phyloP scores from a whole-genome alignment of 495 filamentous ascomycete genomes.

The Aspergillus bertholletiae region DNA sequence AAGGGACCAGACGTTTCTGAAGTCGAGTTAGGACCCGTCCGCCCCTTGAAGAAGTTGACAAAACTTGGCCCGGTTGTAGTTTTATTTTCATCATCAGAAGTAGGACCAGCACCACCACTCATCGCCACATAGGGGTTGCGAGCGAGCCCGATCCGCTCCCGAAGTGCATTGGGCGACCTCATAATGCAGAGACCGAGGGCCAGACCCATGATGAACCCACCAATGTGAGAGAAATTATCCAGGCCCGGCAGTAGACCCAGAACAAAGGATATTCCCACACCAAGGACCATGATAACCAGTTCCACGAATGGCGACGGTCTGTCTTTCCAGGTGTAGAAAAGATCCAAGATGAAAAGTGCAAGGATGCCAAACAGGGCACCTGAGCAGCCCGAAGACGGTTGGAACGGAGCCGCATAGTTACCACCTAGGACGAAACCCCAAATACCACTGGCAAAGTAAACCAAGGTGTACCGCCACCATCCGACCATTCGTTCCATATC shows the following conservation, averaged over 20 bases:
- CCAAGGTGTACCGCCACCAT: constrained; percentile 75
- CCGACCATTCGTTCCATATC: constrained; percentile 92
- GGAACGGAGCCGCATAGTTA: constrained; percentile 78
- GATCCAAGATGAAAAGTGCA: constrained; percentile 80
- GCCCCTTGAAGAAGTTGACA: constrained; percentile 40
- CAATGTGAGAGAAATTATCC: constrained; percentile 97
- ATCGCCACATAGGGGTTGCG: constrained; percentile 67
- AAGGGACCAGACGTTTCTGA: constrained; percentile 55
- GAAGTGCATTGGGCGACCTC: constrained; percentile 78
- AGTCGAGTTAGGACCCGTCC: constrained; percentile 13
- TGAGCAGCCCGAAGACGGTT: constrained; percentile 83
- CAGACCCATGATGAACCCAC: constrained; percentile 90
- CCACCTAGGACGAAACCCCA: constrained; percentile 96
- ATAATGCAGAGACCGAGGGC: constrained; percentile 81
- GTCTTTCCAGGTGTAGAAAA: constrained; percentile 86
- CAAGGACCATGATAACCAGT: constrained; percentile 76
- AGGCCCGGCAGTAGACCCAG: constrained; percentile 88
- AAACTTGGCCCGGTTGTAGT: constrained; percentile 16
- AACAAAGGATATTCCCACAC: constrained; percentile 85
- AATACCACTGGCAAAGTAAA: constrained; percentile 88
- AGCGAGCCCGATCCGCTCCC: constrained; percentile 64
- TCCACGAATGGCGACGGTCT: constrained; percentile 73
- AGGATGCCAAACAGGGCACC: constrained; percentile 89
- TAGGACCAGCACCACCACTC: constrained; percentile 32
- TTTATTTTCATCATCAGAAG: constrained; percentile 20